A percentile compares a stretch with the other conserved stretches of the same genome.
Evolutionary conservation across 2,329 filamentous ascomycete species (phyloP).

Genomic region (Plenodomus tracheiphilus): DNA sequence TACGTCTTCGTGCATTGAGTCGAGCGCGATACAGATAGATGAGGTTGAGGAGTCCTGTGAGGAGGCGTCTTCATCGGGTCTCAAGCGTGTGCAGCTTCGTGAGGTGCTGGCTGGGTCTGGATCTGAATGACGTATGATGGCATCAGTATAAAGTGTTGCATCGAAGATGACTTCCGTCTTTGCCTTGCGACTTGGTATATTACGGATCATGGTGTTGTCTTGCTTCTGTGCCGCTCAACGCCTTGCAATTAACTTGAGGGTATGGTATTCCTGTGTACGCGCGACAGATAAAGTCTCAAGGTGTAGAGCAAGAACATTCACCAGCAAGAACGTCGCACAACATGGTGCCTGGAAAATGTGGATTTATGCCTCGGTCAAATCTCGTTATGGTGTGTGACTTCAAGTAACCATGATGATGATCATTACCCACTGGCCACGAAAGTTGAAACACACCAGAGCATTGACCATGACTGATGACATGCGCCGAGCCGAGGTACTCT

Average conservation of each 20-base stretch:
- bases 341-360: background rate
- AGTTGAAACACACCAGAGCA: too few species aligned
- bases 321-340: background rate
- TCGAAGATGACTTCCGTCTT: background rate
- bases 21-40: background rate
- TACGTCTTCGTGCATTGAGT: background rate
- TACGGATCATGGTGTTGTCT: background rate
- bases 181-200: background rate
- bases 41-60: constrained; percentile 1
- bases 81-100: background rate
- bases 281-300: background rate
- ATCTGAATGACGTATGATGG: too few species aligned
- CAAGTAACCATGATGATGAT: background rate
- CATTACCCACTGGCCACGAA: background rate
- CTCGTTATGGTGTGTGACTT: background rate
- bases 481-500: too few species aligned
- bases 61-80: background rate
- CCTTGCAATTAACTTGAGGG: too few species aligned
- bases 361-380: background rate
- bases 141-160: background rate
- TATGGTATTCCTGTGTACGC: too few species aligned
- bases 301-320: background rate
- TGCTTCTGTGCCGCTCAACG: background rate
- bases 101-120: background rate
- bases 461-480: constrained; percentile 1